Base-by-base conservation (phyloP, 2,329 filamentous ascomycete species). In the Aciculosporium take region DNA sequence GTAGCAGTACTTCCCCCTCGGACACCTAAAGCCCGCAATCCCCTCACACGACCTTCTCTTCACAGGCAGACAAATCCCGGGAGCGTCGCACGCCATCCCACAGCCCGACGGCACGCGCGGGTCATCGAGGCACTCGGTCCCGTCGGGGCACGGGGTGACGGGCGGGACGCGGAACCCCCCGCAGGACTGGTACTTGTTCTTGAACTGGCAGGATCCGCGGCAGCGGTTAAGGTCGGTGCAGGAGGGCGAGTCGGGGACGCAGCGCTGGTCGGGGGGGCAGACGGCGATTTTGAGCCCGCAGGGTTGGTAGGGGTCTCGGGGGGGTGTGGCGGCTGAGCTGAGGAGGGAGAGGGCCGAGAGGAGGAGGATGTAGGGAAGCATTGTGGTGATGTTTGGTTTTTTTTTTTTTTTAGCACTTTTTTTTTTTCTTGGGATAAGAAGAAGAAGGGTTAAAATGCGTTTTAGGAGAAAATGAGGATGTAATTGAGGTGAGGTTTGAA, bases 51-150 rank as follows among this genome's bases (percentile, higher is more conserved):
- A 30, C 1, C 35, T 40, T 2, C 40, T 41, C 5, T 46, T 46
- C 20, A 44, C 46, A 21, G 54, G 53, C 1, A 58, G 46, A 34
- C 56, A 63, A 20, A 63, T 60, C 2, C 60, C 60, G 0, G 55
- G 54, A 6, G 17, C 39, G 32, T 62, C 60, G 40, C 60, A 62
- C 3, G 60, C 55, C 52, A 59, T 47, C 7, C 60, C 60, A 32
- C 60, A 62, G 39, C 48, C 41, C 8, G 20, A 44, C 24, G 48
- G 50, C 8, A 42, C 36, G 29, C 60, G 54, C 9, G 61, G 59
- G 21, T 64, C 59, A 42, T 62, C 51, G 12, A 52, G 43, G 40
- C 61, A 64, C 2, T 46, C 41, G 2, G 47, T 47, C 9, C 48
- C 47, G 15, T 43, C 42, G 24, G 48, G 43, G 47, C 60, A 63